Evolutionary conservation across 1,284 basidiomycete species (phyloP).

Genomic region (Schizopora paradoxa): DNA sequence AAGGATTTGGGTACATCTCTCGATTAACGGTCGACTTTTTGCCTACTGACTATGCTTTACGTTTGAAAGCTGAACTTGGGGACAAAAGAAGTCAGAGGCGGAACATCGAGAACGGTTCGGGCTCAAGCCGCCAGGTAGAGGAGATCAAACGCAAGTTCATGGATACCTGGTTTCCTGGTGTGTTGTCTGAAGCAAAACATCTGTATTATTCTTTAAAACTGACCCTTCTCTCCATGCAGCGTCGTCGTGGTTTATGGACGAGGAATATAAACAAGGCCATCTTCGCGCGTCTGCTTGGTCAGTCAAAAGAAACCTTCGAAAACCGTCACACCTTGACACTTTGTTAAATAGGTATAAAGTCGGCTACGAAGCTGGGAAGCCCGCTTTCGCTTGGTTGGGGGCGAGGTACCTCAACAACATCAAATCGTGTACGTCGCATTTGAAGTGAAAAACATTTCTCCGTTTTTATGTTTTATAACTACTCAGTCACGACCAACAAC

Average conservation of each 20-base stretch:
- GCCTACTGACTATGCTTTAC: too few species aligned
- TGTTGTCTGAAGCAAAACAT: background rate
- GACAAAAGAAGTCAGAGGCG: too few species aligned
- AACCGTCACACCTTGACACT: background rate
- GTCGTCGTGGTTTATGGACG: background rate
- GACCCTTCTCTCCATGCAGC: background rate
- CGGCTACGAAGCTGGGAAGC: conserved; percentile 2
- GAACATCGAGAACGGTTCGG: too few species aligned
- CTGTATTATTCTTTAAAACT: background rate
- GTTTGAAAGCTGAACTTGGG: too few species aligned
- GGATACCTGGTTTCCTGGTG: conserved; percentile 9
- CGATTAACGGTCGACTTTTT: too few species aligned
- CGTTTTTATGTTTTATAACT: background rate
- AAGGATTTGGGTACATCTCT: background rate
- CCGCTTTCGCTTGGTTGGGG: conserved; percentile 12
- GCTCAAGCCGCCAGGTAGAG: too few species aligned
- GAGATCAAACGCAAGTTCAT: background rate
- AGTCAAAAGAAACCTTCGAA: background rate
- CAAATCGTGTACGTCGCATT: conserved; percentile 5
- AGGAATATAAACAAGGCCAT: background rate
- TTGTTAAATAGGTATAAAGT: conserved; percentile 5
- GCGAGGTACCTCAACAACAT: conserved; percentile 10
- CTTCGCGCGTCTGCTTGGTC: conserved; percentile 13
- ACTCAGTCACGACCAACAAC: conserved; percentile 1
- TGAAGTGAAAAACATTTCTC: background rate